Evolutionary conservation across 1,139 yeast genomes (phyloP), one percentile per base, ranked within the genome.

Genomic region (Candida albicans): DNA sequence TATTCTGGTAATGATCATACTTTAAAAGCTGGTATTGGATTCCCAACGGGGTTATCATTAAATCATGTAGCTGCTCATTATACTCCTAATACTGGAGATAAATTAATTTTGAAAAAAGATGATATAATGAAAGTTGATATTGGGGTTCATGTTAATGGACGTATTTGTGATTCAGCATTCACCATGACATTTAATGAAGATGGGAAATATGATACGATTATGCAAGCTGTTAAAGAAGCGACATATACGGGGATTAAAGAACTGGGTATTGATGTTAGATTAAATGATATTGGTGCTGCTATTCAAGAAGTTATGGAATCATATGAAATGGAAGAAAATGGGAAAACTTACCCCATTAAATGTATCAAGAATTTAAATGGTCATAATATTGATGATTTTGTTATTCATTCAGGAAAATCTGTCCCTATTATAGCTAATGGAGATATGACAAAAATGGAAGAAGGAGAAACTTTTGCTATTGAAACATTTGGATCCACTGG

Each of bases 401-500:
- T 75, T 42, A 93, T 93, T 57, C 99, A 93, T 66, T 95, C 91
- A 32, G 98, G 97, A 50, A 93, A 93, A 64, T 82, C 95, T 15
- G 98, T 93, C 39, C 99, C 99, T 15, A 93, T 95, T 59, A 95
- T 93, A 35, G 86, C 91, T 59, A 88, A 87, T 57, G 93, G 91
- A 10, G 99, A 93, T 64, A 80, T 79, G 67, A 91, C 98, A 22
- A 91, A 91, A 74, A 91, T 93, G 97, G 99, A 95, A 65, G 99
- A 93, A 70, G 97, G 97, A 49, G 99, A 93, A 64, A 85, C 90
- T 2, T 93, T 89, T 73, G 99, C 99, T 45, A 91, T 95, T 59
- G 99, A 93, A 67, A 93, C 99, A 3, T 93, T 93, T 59, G 99
- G 99, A 5, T 81, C 96, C 35, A 93, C 99, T 1, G 99, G 99